Base-by-base conservation (phyloP, 768 basidiomycete genomes). In the Macrolepiota albuminosa region DNA sequence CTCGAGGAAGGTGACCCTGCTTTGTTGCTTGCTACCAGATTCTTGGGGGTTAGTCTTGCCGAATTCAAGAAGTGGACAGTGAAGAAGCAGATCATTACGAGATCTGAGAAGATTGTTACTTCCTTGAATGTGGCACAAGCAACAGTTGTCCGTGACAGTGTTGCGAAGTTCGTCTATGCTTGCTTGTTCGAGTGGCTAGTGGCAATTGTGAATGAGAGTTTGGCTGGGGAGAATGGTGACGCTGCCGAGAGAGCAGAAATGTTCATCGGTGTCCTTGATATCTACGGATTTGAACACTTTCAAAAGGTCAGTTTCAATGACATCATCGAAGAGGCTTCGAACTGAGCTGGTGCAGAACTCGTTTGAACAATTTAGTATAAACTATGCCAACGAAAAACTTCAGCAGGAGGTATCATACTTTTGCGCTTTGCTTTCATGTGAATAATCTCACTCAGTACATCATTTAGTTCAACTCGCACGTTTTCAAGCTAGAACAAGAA, bases 11-110 rank as follows among this genome's bases (percentile, higher is more conserved):
- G 83, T 52, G 96, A 98, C 69, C 71, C 89, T 16, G 84, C 91
- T 18, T 79, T 98, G 34, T 77, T 85, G 39, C 76, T 93, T 46
- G 88, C 95, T 18, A 94, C 94, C 2, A 85, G 89, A 3, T 91
- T 99, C 71, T 80, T 99, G 49, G 97, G 97, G 13, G 85, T 99
- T 57, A 87, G 90, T 55, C 77, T 91, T 34, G 81, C 86, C 18
- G 97, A 98, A 61, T 99, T 99, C 83, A 98, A 93, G 80, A 98
- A 92, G 73, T 99, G 97, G 97, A 95, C 92, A 1, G 75, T 97
- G 76, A 98, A 98, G 81, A 98, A 95, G 75, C 97, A 98, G 75
- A 90, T 99, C 63, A 85, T 85, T 29, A 97, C 97, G 1, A 85
- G 97, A 47, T 86, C 87, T 16, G 97, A 99, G 77, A 98, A 96